Base-by-base conservation (phyloP, 2,329 filamentous ascomycete genomes). In the Botrytis porri region DNA sequence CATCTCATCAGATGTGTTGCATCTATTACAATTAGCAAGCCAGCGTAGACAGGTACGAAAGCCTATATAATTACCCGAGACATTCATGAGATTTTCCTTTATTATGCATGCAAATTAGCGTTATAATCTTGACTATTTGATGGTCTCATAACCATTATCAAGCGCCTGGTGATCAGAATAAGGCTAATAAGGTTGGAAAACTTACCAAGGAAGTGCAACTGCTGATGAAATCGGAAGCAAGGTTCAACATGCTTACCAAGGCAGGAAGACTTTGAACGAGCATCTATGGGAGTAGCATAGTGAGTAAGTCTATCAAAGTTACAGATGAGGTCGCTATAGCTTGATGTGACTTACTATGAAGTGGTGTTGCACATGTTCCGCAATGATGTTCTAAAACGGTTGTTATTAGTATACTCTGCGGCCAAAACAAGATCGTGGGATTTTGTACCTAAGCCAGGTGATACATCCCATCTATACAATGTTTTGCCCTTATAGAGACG, bases 181-280 rank as follows among this genome's bases (percentile, higher is more conserved):
- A n/a, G 25, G 41, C 39, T 20, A 64, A 48, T 14, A 64, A 37
- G 20, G 41, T 39, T 35, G 29, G 18, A 7, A 7, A 57, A 71
- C 78, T 71, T 77, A 80, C 80, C 79, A 54, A 80, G 74, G 66
- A 81, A 81, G 66, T 81, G 79, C 22, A 81, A 65, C 66, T 80
- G 78, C 70, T 80, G 80, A 63, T 81, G 80, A 67, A 79, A 81
- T 22, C 80, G 73, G 48, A 79, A 79, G 73, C 80, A 81, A 54
- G 80, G 80, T 69, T 81, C 80, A 29, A 80, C 79, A 73, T 81
- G 80, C 62, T 78, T 78, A 16, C 79, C 79, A 63, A 81, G 75
- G 51, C 80, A 81, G 22, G 77, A 75, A 7, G 76, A 76, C 41
- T 79, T 80, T 4, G 79, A 78, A 54, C 79, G 72, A 54, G 76